Percentiles rank a stretch among this genome's conserved stretches.
Conservation (phyloP, 805 yeast genomes). For the Grigorovia yakushimaensis region DNA sequence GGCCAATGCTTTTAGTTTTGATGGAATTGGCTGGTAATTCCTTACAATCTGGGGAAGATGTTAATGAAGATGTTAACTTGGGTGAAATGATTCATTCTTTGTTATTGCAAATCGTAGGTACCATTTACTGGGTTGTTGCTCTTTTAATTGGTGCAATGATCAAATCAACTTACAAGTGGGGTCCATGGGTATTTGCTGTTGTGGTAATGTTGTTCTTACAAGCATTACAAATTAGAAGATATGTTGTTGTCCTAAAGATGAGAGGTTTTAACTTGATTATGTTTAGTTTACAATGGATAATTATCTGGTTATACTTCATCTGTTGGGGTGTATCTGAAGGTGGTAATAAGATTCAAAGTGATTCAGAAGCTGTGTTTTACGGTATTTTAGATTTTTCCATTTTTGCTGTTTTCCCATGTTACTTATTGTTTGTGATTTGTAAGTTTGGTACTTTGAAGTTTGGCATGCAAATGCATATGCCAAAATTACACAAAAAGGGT, state of each 20-base stretch:
- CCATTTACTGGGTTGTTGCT: conserved; percentile 37
- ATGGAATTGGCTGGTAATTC: conserved; percentile 18
- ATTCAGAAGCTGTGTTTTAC: conserved; percentile 48
- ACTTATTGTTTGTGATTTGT: conserved; percentile 13
- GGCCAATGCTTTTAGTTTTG: conserved; percentile 36
- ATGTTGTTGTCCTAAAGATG: conserved; percentile 16
- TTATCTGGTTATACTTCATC: conserved; percentile 20
- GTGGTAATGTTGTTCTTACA: conserved; percentile 34
- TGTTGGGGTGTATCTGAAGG: conserved; percentile 38
- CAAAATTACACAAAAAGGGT: conserved; percentile 3
- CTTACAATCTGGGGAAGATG: conserved; percentile 16
- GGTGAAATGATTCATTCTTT: conserved; percentile 6
- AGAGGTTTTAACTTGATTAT: conserved; percentile 17
- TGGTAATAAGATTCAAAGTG: conserved; percentile 51
- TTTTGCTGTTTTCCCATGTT: conserved; percentile 28
- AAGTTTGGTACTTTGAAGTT: not conserved
- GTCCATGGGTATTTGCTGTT: conserved; percentile 63
- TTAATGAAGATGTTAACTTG: conserved; percentile 26
- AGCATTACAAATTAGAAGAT: conserved; percentile 17
- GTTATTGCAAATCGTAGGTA: conserved; percentile 32
- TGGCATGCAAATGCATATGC: not conserved
- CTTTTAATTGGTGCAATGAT: conserved; percentile 37
- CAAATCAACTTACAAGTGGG: conserved; percentile 49
- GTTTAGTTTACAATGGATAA: conserved; percentile 12
- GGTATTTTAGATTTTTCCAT: conserved; percentile 46